phyloP scores from a whole-genome alignment of 306 rosid species.

The Neltuma alba region DNA sequence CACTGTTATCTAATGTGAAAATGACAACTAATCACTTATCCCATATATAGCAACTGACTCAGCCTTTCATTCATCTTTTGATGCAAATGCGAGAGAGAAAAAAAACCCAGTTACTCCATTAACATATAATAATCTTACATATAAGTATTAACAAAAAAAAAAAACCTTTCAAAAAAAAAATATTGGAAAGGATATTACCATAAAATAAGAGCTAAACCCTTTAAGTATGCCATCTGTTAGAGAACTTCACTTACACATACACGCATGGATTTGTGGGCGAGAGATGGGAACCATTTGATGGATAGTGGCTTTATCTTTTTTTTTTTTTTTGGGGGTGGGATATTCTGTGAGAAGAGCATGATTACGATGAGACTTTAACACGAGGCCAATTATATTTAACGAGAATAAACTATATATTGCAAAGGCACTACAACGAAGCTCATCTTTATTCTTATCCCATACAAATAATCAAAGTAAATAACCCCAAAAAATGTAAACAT shows the following conservation, averaged over 20 bases:
- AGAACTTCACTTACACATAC: neutral
- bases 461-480: neutral
- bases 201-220: conserved; percentile 8
- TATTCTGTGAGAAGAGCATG: conserved; percentile 26
- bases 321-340: neutral
- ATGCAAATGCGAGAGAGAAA: neutral
- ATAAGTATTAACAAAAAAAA: neutral
- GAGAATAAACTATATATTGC: conserved; percentile 6
- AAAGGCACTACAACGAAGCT: conserved; percentile 13
- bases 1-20: neutral
- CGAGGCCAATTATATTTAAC: conserved; percentile 25
- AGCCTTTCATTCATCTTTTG: neutral
- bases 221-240: neutral
- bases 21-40: neutral
- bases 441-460: conserved; percentile 26
- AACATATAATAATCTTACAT: neutral
- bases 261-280: conserved; percentile 3
- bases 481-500: neutral
- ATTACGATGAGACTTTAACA: conserved; percentile 19
- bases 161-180: neutral
- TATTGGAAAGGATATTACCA: neutral
- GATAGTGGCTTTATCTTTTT: conserved; percentile 14
- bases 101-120: neutral
- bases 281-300: conserved; percentile 33
- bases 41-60: neutral